Conservation (phyloP, 805 yeast species). For the Candida anglica region DNA sequence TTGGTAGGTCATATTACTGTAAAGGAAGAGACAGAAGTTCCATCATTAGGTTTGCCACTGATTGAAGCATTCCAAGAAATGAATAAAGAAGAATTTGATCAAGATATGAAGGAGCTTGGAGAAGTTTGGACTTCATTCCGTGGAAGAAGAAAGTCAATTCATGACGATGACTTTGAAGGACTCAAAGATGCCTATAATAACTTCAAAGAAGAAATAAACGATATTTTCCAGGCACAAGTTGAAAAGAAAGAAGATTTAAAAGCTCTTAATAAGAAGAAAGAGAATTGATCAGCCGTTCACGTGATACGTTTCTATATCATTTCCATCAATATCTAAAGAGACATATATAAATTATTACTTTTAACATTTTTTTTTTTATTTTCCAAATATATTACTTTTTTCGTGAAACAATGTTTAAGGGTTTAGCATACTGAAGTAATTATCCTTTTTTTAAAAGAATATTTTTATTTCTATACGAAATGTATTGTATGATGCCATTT, state of each 20-base stretch:
- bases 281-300: too few species aligned
- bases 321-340: too few species aligned
- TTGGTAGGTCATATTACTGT: slow-evolving; percentile 20
- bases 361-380: too few species aligned
- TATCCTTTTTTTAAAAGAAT: too few species aligned
- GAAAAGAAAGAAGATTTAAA: slow-evolving; percentile 4
- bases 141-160: slow-evolving; percentile 23
- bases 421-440: too few species aligned
- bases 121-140: slow-evolving; percentile 36
- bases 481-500: too few species aligned
- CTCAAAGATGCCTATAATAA: slow-evolving; percentile 37
- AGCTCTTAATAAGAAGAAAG: too few species aligned
- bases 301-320: too few species aligned
- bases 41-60: slow-evolving; percentile 38
- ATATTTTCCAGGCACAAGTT: slow-evolving; percentile 22
- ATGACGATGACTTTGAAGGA: slow-evolving; percentile 34
- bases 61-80: slow-evolving; percentile 32
- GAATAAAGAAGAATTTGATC: slow-evolving; percentile 30
- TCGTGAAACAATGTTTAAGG: too few species aligned
- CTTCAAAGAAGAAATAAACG: slow-evolving; percentile 37
- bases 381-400: too few species aligned
- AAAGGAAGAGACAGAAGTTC: slow-evolving; percentile 14
- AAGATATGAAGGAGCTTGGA: slow-evolving; percentile 30
- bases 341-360: too few species aligned
- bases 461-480: too few species aligned